phyloP scores from a whole-genome alignment of 345 rosid genomes.

The Conringia planisiliqua region DNA sequence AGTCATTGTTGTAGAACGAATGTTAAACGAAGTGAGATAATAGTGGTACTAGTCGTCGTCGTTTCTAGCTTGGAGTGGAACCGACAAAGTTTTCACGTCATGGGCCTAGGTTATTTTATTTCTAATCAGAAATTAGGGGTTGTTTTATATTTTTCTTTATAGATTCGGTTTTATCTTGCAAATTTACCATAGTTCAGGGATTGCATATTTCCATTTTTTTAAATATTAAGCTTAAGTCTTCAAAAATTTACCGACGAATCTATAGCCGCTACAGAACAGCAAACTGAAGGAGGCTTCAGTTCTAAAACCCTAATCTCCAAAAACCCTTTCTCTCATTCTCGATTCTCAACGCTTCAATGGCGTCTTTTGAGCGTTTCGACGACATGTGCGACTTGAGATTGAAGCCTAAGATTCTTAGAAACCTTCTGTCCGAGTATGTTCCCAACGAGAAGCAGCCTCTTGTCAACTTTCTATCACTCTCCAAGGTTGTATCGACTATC shows the following conservation, averaged over 20 bases:
- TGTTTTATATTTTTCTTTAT: too few relatives aligned
- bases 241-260: neutral
- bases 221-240: neutral
- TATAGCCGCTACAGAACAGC: neutral
- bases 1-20: too few relatives aligned
- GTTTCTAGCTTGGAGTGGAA: too few relatives aligned
- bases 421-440: constrained; percentile 47
- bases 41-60: too few relatives aligned
- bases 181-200: neutral
- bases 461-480: constrained; percentile 37
- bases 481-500: constrained; percentile 42
- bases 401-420: constrained; percentile 59
- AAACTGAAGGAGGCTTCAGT: neutral
- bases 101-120: too few relatives aligned
- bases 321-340: neutral
- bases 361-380: constrained; percentile 38
- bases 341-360: constrained; percentile 33
- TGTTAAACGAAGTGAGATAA: too few relatives aligned
- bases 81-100: too few relatives aligned
- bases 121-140: too few relatives aligned
- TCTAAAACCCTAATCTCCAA: constrained; percentile 35
- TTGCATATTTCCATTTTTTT: neutral
- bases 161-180: neutral
- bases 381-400: constrained; percentile 52
- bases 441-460: constrained; percentile 60